A percentile compares a stretch with the other conserved stretches of the same genome.
Conservation (phyloP, 2,329 filamentous ascomycete genomes). For the Sporothrix inflata region DNA sequence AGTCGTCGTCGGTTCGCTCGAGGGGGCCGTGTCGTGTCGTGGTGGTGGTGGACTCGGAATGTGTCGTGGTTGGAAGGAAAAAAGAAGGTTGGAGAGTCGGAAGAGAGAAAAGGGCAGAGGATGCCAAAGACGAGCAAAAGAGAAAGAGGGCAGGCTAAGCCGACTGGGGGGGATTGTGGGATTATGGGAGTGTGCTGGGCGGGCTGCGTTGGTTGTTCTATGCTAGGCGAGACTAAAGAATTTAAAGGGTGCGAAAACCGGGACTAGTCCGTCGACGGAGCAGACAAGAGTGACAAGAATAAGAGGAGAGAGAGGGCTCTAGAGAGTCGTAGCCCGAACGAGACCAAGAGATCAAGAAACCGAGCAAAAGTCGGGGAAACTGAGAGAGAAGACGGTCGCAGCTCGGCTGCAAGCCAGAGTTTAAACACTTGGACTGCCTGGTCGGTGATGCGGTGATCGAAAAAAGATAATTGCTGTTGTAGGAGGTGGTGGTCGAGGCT, state of each 20-base stretch:
- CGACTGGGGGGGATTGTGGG: constrained; percentile 21
- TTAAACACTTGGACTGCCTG: background rate
- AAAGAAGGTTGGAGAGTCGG: background rate
- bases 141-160: constrained; percentile 25
- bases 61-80: constrained; percentile 1
- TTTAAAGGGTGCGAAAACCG: constrained; percentile 29
- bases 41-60: background rate
- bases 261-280: constrained; percentile 26
- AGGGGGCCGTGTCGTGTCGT: constrained; percentile 9
- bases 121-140: background rate
- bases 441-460: background rate
- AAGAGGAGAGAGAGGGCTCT: background rate
- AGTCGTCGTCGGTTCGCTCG: background rate
- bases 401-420: background rate
- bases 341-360: background rate
- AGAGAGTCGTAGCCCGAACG: background rate
- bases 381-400: background rate
- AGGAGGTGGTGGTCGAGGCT: background rate
- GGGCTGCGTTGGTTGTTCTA: constrained; percentile 25
- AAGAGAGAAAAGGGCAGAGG: background rate
- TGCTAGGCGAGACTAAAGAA: constrained; percentile 25
- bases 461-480: too few relatives aligned
- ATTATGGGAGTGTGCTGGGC: constrained; percentile 25
- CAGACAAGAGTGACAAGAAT: constrained; percentile 11
- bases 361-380: background rate